These are phyloP conservation scores for Mycena citricolor DNA, from an alignment of 1,284 basidiomycete genomes.

Conservation along the genomic window DNA sequence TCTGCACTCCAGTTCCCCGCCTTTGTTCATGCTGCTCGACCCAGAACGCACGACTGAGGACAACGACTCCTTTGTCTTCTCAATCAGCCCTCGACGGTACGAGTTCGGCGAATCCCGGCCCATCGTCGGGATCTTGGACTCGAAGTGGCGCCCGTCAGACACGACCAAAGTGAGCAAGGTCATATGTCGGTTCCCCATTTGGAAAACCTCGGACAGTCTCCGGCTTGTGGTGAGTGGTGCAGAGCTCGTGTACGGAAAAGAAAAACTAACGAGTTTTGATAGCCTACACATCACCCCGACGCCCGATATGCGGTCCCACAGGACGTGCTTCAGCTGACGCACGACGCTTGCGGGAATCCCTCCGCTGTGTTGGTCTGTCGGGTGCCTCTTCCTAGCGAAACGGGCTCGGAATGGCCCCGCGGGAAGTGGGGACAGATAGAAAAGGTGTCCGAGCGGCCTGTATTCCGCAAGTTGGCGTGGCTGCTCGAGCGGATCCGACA, in stretches of 20 bases:
- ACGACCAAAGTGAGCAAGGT: conserved; percentile 48
- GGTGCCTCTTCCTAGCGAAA: conserved; percentile 66
- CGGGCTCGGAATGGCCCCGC: conserved; percentile 77
- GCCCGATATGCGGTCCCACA: conserved; percentile 70
- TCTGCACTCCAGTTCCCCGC: conserved; percentile 52
- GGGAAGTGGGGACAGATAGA: conserved; percentile 80
- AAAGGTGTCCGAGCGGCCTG: conserved; percentile 79
- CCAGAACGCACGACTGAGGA: conserved; percentile 78
- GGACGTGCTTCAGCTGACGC: conserved; percentile 53
- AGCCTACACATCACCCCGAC: conserved; percentile 56
- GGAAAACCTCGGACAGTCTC: conserved; percentile 51
- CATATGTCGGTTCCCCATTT: conserved; percentile 62
- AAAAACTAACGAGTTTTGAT: conserved; percentile 4
- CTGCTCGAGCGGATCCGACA: conserved; percentile 80
- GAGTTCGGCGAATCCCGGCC: conserved; percentile 82
- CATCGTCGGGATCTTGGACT: conserved; percentile 67
- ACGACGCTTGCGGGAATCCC: conserved; percentile 69
- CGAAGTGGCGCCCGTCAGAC: conserved; percentile 76
- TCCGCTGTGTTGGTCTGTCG: conserved; percentile 77
- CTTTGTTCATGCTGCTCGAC: conserved; percentile 83
- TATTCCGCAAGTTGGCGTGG: conserved; percentile 84
- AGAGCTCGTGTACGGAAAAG: background rate
- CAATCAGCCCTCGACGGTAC: conserved; percentile 72
- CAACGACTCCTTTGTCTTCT: conserved; percentile 81
- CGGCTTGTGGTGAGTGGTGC: conserved; percentile 45